These are phyloP conservation scores for Penicillium salamii DNA, from an alignment of 495 filamentous ascomycete species.

Conservation along the genomic window DNA sequence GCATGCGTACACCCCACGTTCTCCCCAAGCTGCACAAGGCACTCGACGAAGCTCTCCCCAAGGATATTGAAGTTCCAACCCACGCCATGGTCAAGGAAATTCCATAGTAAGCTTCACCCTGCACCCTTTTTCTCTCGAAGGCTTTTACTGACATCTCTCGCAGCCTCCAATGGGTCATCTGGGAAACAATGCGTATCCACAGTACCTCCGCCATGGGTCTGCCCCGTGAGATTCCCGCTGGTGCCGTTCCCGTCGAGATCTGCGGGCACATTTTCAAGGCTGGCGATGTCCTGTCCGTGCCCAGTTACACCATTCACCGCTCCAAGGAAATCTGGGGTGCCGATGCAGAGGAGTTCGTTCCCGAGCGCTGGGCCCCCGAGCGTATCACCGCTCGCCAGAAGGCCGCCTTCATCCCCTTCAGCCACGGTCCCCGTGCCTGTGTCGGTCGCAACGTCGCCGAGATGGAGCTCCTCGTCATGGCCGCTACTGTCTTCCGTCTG, in stretches of 20 bases:
- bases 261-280: constrained; percentile 64
- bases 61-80: constrained; percentile 58
- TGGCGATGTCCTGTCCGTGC: constrained; percentile 77
- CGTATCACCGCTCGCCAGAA: constrained; percentile 63
- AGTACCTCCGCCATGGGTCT: constrained; percentile 86
- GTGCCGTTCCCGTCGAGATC: constrained; percentile 52
- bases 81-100: constrained; percentile 73
- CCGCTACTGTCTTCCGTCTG: constrained; percentile 67
- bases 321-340: constrained; percentile 76
- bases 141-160: neutral
- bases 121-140: neutral
- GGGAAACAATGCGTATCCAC: constrained; percentile 88
- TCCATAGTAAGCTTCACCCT: constrained; percentile 58
- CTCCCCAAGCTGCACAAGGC: constrained; percentile 66
- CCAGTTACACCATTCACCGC: constrained; percentile 87
- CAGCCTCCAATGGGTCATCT: constrained; percentile 71
- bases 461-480: constrained; percentile 87
- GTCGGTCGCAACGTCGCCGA: constrained; percentile 87
- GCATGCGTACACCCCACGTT: constrained; percentile 66
- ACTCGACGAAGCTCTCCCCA: constrained; percentile 67
- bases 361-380: constrained; percentile 67
- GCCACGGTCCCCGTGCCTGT: constrained; percentile 74
- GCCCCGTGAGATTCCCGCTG: constrained; percentile 71
- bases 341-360: constrained; percentile 74
- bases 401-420: constrained; percentile 83